A percentile compares a stretch with the other conserved stretches of the same genome.
These are phyloP conservation scores for Picea sitchensis DNA, from an alignment of 75 land plant genomes.

Conservation along the genomic window DNA sequence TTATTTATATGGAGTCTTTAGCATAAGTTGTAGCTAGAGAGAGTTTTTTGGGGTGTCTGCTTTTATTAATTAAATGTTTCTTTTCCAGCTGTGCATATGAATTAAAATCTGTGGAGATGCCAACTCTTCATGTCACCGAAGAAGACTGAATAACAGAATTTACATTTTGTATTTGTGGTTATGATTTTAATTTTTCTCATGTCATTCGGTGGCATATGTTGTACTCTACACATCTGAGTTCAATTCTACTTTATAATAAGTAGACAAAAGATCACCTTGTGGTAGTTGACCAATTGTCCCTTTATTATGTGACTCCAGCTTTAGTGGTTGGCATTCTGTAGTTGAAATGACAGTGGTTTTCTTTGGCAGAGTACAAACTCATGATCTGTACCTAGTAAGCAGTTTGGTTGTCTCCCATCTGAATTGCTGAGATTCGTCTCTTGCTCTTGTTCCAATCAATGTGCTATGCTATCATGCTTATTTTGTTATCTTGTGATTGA, in stretches of 20 bases:
- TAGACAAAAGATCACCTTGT: no score
- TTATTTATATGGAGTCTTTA: background rate
- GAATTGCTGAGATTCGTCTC: background rate
- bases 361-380: no score
- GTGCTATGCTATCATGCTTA: background rate
- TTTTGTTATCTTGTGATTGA: background rate
- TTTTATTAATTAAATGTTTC: background rate
- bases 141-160: constrained; percentile 9
- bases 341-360: no score
- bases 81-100: background rate
- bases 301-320: no score
- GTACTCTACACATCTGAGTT: background rate
- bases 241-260: no score
- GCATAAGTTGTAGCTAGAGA: background rate
- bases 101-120: background rate
- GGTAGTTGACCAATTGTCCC: background rate
- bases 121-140: background rate
- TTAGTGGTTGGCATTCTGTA: no score
- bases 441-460: background rate
- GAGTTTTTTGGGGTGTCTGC: background rate
- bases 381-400: background rate
- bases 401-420: background rate
- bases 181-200: no score
- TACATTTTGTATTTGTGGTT: constrained; percentile 21
- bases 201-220: no score